Conservation (phyloP, 768 basidiomycete genomes). For the Leccinum rimulosum region DNA sequence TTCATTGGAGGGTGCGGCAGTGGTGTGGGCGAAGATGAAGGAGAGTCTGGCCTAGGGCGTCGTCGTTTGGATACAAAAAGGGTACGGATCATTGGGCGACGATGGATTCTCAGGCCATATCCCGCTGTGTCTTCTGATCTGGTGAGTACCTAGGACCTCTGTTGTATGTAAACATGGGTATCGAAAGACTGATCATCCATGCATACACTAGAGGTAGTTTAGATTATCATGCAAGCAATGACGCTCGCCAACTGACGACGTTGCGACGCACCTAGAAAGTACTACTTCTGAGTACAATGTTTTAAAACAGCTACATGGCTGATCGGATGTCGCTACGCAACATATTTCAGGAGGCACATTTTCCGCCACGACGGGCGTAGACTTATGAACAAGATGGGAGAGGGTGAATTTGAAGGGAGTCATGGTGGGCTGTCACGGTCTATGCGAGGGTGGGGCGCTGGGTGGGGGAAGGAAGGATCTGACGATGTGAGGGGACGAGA, state of each 20-base stretch:
- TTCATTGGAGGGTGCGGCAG: slow-evolving; percentile 44
- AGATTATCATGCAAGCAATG: no score
- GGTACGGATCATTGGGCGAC: background rate
- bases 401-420: background rate
- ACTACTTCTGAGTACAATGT: no score
- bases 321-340: background rate
- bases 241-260: no score
- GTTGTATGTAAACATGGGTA: background rate
- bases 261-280: no score
- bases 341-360: background rate
- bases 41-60: slow-evolving; percentile 30
- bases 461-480: background rate
- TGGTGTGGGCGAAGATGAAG: slow-evolving; percentile 51
- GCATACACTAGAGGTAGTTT: background rate
- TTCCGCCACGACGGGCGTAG: background rate
- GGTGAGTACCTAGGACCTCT: background rate
- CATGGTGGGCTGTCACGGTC: background rate
- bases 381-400: background rate
- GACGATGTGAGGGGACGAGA: no score
- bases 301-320: no score
- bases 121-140: background rate
- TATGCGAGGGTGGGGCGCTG: background rate
- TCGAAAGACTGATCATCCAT: background rate
- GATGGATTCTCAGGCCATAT: background rate
- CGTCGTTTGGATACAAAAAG: slow-evolving; percentile 2